These are phyloP conservation scores for Pythium aquatile DNA, from an alignment of 352 stramenopile species.

Conservation along the genomic window DNA sequence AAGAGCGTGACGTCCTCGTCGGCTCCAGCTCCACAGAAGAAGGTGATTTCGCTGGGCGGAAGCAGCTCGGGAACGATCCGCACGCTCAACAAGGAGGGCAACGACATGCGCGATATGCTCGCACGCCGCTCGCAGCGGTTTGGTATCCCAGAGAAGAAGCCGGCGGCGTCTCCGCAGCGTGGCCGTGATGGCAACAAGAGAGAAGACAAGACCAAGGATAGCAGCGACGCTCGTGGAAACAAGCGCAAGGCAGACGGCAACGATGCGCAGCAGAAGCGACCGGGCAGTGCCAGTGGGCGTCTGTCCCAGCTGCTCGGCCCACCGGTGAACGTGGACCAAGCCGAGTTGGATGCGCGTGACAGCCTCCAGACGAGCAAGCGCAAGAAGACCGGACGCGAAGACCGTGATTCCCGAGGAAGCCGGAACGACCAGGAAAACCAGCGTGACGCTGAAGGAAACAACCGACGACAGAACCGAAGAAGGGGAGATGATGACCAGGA, in stretches of 20 bases:
- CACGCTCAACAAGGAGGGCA: conserved; percentile 37
- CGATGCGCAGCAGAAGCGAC: conserved; percentile 18
- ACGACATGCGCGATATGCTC: conserved; percentile 53
- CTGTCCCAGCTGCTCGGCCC: conserved; percentile 58
- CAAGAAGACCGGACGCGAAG: conserved; percentile 38
- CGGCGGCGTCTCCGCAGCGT: conserved; percentile 9
- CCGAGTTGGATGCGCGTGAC: conserved; percentile 67
- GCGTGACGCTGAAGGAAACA: conserved; percentile 20
- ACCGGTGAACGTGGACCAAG: conserved; percentile 77
- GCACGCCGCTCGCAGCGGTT: conserved; percentile 78
- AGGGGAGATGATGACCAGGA: conserved; percentile 31
- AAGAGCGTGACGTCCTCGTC: conserved; percentile 39
- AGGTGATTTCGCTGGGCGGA: conserved; percentile 45
- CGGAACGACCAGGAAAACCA: conserved; percentile 34
- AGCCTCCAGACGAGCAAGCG: conserved; percentile 59
- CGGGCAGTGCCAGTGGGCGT: conserved; percentile 26
- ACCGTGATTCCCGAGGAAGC: conserved; percentile 20
- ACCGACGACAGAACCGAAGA: conserved; percentile 27
- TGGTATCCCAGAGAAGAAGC: conserved; percentile 40
- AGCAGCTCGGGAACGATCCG: conserved; percentile 46
- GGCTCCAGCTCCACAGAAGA: conserved; percentile 37
- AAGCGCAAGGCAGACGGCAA: conserved; percentile 31
- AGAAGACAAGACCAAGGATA: conserved; percentile 16
- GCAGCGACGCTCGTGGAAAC: conserved; percentile 11
- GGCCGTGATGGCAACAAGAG: conserved; percentile 18